Evolutionary conservation across 306 rosid genomes (phyloP).

Genomic region (Ormosia emarginata): DNA sequence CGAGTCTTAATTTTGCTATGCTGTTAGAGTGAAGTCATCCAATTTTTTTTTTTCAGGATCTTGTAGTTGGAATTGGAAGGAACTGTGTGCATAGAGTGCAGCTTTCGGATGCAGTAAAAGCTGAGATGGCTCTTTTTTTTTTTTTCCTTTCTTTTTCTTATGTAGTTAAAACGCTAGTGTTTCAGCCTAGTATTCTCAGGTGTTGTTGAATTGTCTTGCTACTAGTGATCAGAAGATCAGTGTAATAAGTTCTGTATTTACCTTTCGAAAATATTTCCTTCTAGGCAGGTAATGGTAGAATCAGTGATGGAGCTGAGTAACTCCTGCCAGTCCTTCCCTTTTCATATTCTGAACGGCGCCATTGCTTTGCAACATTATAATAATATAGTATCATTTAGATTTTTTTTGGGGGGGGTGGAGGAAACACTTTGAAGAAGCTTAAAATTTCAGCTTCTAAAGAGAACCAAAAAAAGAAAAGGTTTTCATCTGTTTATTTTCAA

Average conservation of each 20-base stretch:
- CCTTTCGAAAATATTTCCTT: background rate
- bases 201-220: background rate
- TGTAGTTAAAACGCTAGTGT: background rate
- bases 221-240: background rate
- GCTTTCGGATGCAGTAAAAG: slow-evolving; percentile 4
- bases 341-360: background rate
- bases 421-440: background rate
- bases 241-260: background rate
- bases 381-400: no score
- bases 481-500: background rate
- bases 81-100: background rate
- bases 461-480: no score
- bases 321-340: background rate
- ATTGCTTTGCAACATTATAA: background rate
- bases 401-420: no score
- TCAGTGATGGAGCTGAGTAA: background rate
- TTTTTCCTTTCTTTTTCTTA: background rate
- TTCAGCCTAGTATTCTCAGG: background rate
- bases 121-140: background rate
- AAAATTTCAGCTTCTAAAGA: background rate
- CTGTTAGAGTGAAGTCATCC: background rate
- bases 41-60: background rate
- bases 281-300: background rate
- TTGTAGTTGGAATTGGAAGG: background rate
- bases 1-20: background rate